Conservation (phyloP, 2,329 filamentous ascomycete genomes). For the Ophiocordyceps robertsii region DNA sequence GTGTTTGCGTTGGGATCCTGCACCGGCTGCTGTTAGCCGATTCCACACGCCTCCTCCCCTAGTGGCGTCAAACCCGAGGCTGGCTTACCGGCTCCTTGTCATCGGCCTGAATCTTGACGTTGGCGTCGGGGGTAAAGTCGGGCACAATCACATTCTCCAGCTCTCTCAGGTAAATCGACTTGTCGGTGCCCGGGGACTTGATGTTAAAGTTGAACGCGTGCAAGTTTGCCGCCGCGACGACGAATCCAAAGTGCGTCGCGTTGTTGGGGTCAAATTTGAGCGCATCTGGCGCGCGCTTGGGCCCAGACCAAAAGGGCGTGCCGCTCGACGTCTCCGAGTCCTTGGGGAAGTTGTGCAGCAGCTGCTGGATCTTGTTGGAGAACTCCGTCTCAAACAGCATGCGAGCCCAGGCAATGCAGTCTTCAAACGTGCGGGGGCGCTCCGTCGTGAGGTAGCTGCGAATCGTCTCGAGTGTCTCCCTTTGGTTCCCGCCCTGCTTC, state of each 20-base stretch:
- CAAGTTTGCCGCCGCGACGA: slow-evolving; percentile 78
- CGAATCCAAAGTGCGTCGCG: slow-evolving; percentile 74
- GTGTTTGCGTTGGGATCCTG: slow-evolving; percentile 66
- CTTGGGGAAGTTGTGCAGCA: slow-evolving; percentile 95
- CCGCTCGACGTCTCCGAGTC: slow-evolving; percentile 80
- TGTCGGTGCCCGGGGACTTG: slow-evolving; percentile 59
- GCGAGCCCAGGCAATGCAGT: slow-evolving; percentile 93
- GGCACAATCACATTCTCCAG: slow-evolving; percentile 89
- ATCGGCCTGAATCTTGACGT: slow-evolving; percentile 92
- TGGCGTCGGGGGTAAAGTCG: slow-evolving; percentile 81
- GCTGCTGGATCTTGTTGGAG: slow-evolving; percentile 89
- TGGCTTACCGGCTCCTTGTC: slow-evolving; percentile 66
- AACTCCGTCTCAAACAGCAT: slow-evolving; percentile 93
- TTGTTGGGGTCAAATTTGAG: slow-evolving; percentile 81
- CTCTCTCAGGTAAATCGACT: slow-evolving; percentile 62
- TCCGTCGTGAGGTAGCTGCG: slow-evolving; percentile 84
- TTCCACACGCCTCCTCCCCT: background rate
- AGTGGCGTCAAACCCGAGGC: no score
- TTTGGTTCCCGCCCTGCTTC: slow-evolving; percentile 91
- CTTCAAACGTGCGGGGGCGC: slow-evolving; percentile 83
- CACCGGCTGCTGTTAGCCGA: background rate
- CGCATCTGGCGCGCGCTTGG: slow-evolving; percentile 88
- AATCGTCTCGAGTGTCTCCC: slow-evolving; percentile 81
- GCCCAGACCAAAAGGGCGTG: slow-evolving; percentile 93
- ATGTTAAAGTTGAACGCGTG: slow-evolving; percentile 98